Evolutionary conservation across 2,329 filamentous ascomycete genomes (phyloP).

Genomic region (Fusarium sp.): DNA sequence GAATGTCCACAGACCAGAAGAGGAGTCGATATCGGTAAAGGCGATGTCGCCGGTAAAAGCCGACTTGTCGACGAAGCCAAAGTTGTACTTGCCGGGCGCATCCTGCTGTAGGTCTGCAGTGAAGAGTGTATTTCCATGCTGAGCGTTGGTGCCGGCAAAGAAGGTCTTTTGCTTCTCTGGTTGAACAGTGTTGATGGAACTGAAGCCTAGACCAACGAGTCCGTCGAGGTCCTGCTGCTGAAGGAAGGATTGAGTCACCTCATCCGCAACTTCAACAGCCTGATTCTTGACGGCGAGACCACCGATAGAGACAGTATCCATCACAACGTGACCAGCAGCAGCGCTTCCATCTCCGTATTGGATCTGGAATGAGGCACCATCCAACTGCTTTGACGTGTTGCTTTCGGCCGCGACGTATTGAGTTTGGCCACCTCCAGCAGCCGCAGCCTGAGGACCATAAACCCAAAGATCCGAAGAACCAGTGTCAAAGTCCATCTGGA

Average conservation of each 20-base stretch:
- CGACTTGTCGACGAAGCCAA: slow-evolving; percentile 74
- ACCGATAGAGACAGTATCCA: slow-evolving; percentile 57
- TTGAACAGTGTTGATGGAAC: slow-evolving; percentile 56
- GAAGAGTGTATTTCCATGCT: slow-evolving; percentile 61
- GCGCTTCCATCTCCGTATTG: slow-evolving; percentile 59
- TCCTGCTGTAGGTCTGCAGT: slow-evolving; percentile 74
- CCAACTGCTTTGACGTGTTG: slow-evolving; percentile 52
- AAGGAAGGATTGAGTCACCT: slow-evolving; percentile 55
- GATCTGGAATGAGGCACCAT: slow-evolving; percentile 56
- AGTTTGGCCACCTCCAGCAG: slow-evolving; percentile 52
- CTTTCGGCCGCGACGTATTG: slow-evolving; percentile 54
- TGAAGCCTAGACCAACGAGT: slow-evolving; percentile 58
- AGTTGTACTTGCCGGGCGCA: slow-evolving; percentile 74
- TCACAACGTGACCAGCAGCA: slow-evolving; percentile 57
- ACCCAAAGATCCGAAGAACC: slow-evolving; percentile 63
- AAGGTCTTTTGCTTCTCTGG: slow-evolving; percentile 58
- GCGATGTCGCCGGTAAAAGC: slow-evolving; percentile 73
- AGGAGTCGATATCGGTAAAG: slow-evolving; percentile 71
- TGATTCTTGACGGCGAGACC: slow-evolving; percentile 55
- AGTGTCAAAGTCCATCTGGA: slow-evolving; percentile 60
- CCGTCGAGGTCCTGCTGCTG: slow-evolving; percentile 55
- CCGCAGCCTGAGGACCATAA: slow-evolving; percentile 58
- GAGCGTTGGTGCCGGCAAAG: slow-evolving; percentile 48
- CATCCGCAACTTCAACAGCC: slow-evolving; percentile 57
- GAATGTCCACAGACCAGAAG: slow-evolving; percentile 75